Conservation (phyloP, 306 rosid species). For the Luffa aegyptiaca region DNA sequence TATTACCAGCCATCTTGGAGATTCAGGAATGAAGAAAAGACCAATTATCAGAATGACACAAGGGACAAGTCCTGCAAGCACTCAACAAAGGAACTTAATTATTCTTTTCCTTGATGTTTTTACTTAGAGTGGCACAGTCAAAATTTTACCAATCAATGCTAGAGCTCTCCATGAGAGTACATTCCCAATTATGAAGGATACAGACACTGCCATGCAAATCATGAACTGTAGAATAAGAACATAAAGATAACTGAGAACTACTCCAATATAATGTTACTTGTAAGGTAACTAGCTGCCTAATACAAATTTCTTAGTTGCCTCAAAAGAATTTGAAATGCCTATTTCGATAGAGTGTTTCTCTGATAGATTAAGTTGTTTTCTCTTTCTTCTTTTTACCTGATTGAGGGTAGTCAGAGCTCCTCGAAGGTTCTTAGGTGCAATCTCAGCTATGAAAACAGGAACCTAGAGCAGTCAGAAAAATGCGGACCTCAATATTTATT, state of each 20-base stretch:
- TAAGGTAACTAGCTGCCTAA: not conserved
- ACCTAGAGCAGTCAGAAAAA: constrained; percentile 31
- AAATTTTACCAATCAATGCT: constrained; percentile 51
- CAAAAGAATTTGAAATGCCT: not conserved
- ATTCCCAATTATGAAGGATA: constrained; percentile 67
- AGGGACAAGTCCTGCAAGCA: constrained; percentile 65
- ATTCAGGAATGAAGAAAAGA: constrained; percentile 83
- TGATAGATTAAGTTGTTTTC: not conserved
- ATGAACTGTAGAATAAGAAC: constrained; percentile 41
- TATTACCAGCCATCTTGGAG: constrained; percentile 97
- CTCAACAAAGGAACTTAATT: not conserved
- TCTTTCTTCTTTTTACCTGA: constrained; percentile 35
- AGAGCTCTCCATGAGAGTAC: constrained; percentile 67
- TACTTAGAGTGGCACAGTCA: not conserved
- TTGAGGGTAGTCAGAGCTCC: constrained; percentile 75
- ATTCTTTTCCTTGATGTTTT: not conserved
- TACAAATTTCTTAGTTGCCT: not conserved
- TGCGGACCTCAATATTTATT: not conserved
- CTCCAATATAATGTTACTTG: not conserved
- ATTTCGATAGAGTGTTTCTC: not conserved
- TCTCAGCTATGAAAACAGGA: constrained; percentile 81
- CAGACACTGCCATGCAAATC: constrained; percentile 58
- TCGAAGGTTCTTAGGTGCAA: constrained; percentile 81
- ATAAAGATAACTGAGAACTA: not conserved
- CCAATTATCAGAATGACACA: constrained; percentile 63